Base-by-base conservation (phyloP, 441 rosid genomes). In the Syzygium malaccense region DNA sequence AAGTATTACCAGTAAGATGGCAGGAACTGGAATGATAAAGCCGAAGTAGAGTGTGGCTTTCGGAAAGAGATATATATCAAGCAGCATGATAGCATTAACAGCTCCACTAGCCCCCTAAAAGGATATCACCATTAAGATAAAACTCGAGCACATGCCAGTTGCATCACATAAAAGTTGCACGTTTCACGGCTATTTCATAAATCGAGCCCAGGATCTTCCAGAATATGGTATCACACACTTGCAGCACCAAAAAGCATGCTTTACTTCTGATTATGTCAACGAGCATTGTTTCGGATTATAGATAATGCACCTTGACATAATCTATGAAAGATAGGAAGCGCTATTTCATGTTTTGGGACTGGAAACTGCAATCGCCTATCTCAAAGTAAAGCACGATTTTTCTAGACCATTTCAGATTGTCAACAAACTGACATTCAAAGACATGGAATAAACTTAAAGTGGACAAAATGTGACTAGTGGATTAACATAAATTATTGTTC, bases 51-150 rank as follows among this genome's bases (percentile, higher is more conserved):
- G 86, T 60, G 97, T 98, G 33, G 98, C 93, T 86, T 48, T 96
- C 71, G 99, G 98, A 91, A 93, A 87, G 87, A 98, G 91, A 93
- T 97, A 95, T 93, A 97, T 98, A 84, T 94, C 94, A 20, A 98
- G 98, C 90, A 97, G 93, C 96, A 97, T 92, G 89, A 97, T 95
- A 87, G 99, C 99, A 90, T 95, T 95, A 88, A 98, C 98, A 49
- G 99, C 98, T 85, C 97, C 99, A 86, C 98, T 97, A 26, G 99
- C 97, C 2, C 99, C 99, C 97, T 95, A 90, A 23, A 85, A 54
- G 55, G 64, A 62, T 87, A 41, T 88, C 68, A 51, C 1, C 49
- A 83, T 56, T 85, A 79, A 62, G 26, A 37, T 37, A 41, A 55
- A 88, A 11, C 49, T 71, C 80, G 12, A 20, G 80, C 23, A 37